Evolutionary conservation across 345 rosid species (phyloP), one percentile per base, ranked within the genome.

Genomic region (Viola odorata): DNA sequence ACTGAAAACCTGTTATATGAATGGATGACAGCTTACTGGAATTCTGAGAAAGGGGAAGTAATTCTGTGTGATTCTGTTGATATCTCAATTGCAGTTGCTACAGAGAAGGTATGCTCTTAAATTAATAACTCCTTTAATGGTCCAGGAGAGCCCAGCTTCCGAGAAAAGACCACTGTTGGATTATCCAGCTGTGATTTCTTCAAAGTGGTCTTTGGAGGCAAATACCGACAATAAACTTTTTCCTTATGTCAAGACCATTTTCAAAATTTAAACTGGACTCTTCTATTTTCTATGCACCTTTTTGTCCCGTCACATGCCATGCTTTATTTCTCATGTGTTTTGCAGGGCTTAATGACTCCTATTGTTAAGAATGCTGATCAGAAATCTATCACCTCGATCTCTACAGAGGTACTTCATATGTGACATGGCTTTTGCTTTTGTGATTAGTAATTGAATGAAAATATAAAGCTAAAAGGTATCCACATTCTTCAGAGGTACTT

Each of bases 341-440:
- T 73, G 48, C 90, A 92, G 96, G 98, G 98, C 23, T 78, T 92
- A 71, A 89, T 92, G 96, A 92, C 97, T 66, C 98, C 96, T 57
- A 92, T 92, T 62, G 65, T 92, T 37, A 78, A 81, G 78, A 92
- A 87, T 71, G 98, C 96, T 3, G 96, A 92, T 74, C 96, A 92
- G 79, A 92, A 92, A 76, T 84, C 97, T 69, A 82, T 92, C 63
- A 81, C 90, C 57, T 75, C 91, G 57, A 87, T 92, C 59, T 92
- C 98, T 55, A 53, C 58, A 5, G 98, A 92, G 98, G 97, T 92
- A 74, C 39, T 55, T 62, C 40, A 41, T 50, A 42, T 1, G 53
- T 48, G 17, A 8, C 2, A 16, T 37, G n/a, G 11, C 6, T 41
- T 17, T 15, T 38, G 5, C 41, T 14, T 16, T 5, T 45, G 12